A percentile compares a stretch with the other conserved stretches of the same genome.
Conservation (phyloP, 2,329 filamentous ascomycete genomes). For the Polytolypa hystricis region DNA sequence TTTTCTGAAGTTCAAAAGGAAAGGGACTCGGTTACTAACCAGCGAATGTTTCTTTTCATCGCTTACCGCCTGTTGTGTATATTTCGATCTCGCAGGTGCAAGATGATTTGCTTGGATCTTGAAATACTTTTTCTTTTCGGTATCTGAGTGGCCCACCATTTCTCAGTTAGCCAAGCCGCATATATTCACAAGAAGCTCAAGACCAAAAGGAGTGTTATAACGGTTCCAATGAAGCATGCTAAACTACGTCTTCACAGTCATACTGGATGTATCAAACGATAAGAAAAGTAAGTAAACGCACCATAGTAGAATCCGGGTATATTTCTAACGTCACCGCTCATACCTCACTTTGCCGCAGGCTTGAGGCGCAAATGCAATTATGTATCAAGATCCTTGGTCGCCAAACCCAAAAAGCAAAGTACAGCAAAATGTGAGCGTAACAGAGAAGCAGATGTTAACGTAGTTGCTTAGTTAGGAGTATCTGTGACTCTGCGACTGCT, state of each 20-base stretch:
- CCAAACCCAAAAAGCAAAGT: no score
- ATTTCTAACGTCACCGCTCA: constrained; percentile 9
- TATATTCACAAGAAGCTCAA: not conserved
- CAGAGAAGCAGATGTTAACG: no score
- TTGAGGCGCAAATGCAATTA: not conserved
- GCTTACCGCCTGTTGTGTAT: constrained; percentile 10
- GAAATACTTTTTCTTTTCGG: constrained; percentile 55
- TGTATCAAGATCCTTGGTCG: no score
- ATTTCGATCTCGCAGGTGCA: constrained; percentile 30
- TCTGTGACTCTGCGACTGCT: no score
- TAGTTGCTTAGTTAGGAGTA: no score
- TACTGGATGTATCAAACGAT: not conserved
- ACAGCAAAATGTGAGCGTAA: no score
- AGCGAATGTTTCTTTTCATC: constrained; percentile 2
- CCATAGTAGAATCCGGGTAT: constrained; percentile 49
- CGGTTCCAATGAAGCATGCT: not conserved
- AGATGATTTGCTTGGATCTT: constrained; percentile 47
- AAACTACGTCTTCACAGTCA: not conserved
- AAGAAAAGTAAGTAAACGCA: constrained; percentile 15
- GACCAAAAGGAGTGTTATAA: not conserved
- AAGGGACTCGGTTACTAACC: constrained; percentile 8
- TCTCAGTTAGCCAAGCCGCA: not conserved
- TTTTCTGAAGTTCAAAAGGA: not conserved
- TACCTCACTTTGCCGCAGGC: not conserved
- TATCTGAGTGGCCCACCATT: constrained; percentile 18